Conservation (phyloP, 1,284 basidiomycete species). For the Ceratobasidium sp. region DNA sequence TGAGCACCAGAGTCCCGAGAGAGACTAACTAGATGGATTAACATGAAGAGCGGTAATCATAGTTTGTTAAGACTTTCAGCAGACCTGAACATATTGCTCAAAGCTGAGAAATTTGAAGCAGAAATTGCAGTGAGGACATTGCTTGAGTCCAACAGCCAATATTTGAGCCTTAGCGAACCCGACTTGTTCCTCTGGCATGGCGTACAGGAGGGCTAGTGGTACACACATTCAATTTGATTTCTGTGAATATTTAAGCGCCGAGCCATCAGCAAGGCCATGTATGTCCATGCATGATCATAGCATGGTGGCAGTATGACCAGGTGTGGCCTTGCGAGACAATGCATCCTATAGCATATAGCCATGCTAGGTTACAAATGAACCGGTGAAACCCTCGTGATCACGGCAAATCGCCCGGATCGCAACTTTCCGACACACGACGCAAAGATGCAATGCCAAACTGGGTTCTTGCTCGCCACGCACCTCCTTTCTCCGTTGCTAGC, state of each 20-base stretch:
- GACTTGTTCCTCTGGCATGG: not conserved
- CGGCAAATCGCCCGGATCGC: too few relatives aligned
- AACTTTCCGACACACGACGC: too few relatives aligned
- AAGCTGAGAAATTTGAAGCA: not conserved
- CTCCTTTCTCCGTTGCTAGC: not conserved
- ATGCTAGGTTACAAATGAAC: too few relatives aligned
- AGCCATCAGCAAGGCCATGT: not conserved
- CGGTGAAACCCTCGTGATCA: too few relatives aligned
- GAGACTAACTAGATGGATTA: too few relatives aligned
- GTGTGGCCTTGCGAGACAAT: too few relatives aligned
- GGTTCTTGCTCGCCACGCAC: constrained; percentile 1
- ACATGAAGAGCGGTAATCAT: not conserved
- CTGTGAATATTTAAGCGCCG: not conserved
- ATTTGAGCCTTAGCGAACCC: not conserved
- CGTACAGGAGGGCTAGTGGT: not conserved
- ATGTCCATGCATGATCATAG: too few relatives aligned
- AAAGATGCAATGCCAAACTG: not conserved
- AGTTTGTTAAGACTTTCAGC: not conserved
- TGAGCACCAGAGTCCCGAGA: too few relatives aligned
- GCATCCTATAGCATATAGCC: too few relatives aligned
- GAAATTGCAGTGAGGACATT: not conserved
- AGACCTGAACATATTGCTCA: not conserved
- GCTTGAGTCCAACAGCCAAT: not conserved
- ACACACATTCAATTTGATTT: not conserved
- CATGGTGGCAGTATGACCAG: too few relatives aligned